Evolutionary conservation across 192 early-diverging fungal species (phyloP).

Genomic region (Gaertneriomyces semiglobifer): DNA sequence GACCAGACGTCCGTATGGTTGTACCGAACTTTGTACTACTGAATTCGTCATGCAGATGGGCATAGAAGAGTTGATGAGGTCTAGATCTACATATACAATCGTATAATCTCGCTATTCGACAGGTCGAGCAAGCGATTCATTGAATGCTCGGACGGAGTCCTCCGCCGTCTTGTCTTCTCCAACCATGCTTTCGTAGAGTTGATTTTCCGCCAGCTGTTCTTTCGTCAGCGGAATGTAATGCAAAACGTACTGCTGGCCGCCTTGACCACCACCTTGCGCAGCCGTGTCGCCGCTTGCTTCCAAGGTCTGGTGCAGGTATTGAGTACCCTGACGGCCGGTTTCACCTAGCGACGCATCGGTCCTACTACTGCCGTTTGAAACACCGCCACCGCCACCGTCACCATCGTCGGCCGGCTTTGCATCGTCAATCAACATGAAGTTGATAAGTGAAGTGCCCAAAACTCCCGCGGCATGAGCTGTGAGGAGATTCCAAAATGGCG

Average conservation of each 20-base stretch:
- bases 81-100: too few relatives aligned
- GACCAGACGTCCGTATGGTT: too few relatives aligned
- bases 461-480: slow-evolving; percentile 7
- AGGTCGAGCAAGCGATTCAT: not conserved
- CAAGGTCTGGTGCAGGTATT: not conserved
- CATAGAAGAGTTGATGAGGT: too few relatives aligned
- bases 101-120: too few relatives aligned
- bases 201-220: not conserved
- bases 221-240: not conserved
- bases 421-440: not conserved
- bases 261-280: not conserved
- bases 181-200: slow-evolving; percentile 1
- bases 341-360: not conserved
- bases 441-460: slow-evolving; percentile 1
- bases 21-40: too few relatives aligned
- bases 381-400: slow-evolving; percentile 5
- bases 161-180: slow-evolving; percentile 13
- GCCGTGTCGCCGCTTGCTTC: not conserved
- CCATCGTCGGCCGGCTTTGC: not conserved
- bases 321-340: not conserved
- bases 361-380: not conserved
- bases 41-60: too few relatives aligned
- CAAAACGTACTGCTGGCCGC: not conserved
- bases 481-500: slow-evolving; percentile 6
- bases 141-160: slow-evolving; percentile 9